Percentiles rank a stretch among this genome's conserved stretches.
Evolutionary conservation across 768 basidiomycete species (phyloP).

Genomic region (Panaeolus papilionaceus): DNA sequence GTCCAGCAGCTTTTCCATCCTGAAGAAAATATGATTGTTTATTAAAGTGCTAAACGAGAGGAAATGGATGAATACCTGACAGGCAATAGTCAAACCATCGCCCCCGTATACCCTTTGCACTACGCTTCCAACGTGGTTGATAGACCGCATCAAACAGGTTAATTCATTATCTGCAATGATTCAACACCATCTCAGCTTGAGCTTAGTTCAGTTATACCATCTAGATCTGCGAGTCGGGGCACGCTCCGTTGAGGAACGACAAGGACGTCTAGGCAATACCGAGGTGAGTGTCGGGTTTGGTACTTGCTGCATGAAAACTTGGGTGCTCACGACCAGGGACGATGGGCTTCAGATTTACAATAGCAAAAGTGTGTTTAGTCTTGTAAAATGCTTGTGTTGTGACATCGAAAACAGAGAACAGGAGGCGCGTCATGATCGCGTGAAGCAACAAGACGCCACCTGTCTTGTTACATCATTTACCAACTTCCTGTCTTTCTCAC

Average conservation of each 20-base stretch:
- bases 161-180: slow-evolving; percentile 63
- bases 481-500: slow-evolving; percentile 3
- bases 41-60: not conserved
- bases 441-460: not conserved
- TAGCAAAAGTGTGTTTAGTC: slow-evolving; percentile 73
- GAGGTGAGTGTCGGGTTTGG: slow-evolving; percentile 11
- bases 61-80: slow-evolving; percentile 63
- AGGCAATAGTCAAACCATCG: slow-evolving; percentile 86
- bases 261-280: slow-evolving; percentile 57
- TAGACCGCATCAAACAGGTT: slow-evolving; percentile 77
- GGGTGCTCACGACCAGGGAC: slow-evolving; percentile 84
- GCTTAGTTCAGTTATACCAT: slow-evolving; percentile 38
- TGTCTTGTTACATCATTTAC: not conserved
- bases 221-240: slow-evolving; percentile 60
- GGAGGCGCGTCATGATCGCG: slow-evolving; percentile 41
- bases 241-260: slow-evolving; percentile 64
- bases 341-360: slow-evolving; percentile 95
- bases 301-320: not conserved
- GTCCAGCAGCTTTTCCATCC: slow-evolving; percentile 89
- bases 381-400: slow-evolving; percentile 79
- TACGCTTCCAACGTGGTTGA: slow-evolving; percentile 79
- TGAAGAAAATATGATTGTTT: slow-evolving; percentile 33
- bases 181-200: not conserved
- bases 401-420: slow-evolving; percentile 85
- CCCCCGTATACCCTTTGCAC: slow-evolving; percentile 85